phyloP scores from a whole-genome alignment of 495 filamentous ascomycete species.

The Durotheca rogersii region DNA sequence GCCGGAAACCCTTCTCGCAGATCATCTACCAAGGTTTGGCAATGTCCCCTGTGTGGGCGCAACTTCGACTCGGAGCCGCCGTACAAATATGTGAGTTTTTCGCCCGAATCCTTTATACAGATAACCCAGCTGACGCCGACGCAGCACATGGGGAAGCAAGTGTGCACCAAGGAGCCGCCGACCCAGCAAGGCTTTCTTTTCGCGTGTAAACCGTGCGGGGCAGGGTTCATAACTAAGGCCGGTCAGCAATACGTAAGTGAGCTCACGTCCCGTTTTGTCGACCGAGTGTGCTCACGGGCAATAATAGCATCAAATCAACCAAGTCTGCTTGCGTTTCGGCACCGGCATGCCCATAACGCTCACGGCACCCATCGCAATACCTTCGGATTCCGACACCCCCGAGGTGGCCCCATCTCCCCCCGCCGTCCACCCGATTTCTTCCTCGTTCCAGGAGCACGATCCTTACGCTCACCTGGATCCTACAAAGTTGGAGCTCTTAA shows the following conservation, averaged over 20 bases:
- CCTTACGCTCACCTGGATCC: constrained; percentile 44
- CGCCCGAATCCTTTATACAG: neutral
- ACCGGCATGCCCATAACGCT: constrained; percentile 27
- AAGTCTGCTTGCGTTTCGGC: constrained; percentile 38
- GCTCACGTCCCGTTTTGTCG: neutral
- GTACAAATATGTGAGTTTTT: constrained; percentile 45
- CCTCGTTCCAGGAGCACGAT: constrained; percentile 24
- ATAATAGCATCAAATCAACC: constrained; percentile 36
- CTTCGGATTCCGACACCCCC: constrained; percentile 24
- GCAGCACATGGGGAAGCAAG: constrained; percentile 43
- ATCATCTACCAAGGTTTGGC: constrained; percentile 21
- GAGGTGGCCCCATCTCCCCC: neutral
- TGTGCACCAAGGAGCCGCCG: constrained; percentile 39
- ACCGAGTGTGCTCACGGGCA: too few relatives aligned
- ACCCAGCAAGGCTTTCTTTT: constrained; percentile 32
- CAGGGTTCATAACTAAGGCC: constrained; percentile 37
- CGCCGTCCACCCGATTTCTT: neutral
- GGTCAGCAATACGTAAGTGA: constrained; percentile 40
- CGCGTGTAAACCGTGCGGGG: constrained; percentile 43
- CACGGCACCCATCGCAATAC: too few relatives aligned
- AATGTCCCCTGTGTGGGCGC: constrained; percentile 45
- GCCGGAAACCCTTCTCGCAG: neutral
- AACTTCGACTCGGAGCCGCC: constrained; percentile 36
- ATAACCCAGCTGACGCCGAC: constrained; percentile 1
- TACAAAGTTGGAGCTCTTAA: constrained; percentile 25